phyloP scores from a whole-genome alignment of 495 filamentous ascomycete species.

The Hypoxylon fuscum region DNA sequence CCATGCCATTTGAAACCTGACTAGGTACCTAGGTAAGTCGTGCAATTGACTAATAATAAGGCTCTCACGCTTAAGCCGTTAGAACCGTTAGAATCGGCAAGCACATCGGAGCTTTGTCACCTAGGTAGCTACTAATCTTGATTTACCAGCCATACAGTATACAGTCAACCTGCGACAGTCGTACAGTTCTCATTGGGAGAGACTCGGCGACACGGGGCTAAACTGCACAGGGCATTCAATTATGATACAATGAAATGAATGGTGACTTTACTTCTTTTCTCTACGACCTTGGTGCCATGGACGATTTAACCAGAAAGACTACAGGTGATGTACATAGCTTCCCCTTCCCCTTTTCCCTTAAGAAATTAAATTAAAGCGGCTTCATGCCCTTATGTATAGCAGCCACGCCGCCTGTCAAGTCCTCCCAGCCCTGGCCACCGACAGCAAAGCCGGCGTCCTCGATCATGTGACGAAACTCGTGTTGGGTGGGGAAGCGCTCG shows the following conservation, averaged over 20 bases:
- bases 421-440: conserved; percentile 82
- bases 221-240: not conserved
- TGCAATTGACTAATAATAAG: too few species aligned
- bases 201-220: not conserved
- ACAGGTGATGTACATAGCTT: conserved; percentile 14
- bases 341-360: not conserved
- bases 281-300: conserved; percentile 1
- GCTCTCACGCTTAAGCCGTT: too few species aligned
- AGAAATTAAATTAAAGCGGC: conserved; percentile 57
- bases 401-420: conserved; percentile 90
- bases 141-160: not conserved
- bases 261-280: conserved; percentile 11
- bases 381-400: conserved; percentile 98
- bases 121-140: too few species aligned
- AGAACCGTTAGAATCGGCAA: too few species aligned
- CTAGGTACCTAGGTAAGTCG: too few species aligned
- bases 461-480: conserved; percentile 87
- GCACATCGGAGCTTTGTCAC: too few species aligned
- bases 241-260: conserved; percentile 22
- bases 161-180: not conserved
- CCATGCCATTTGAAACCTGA: too few species aligned
- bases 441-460: conserved; percentile 86
- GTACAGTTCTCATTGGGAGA: not conserved
- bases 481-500: conserved; percentile 87
- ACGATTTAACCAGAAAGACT: not conserved